These are phyloP conservation scores for Pseudopithomyces maydicus DNA, from an alignment of 2,329 filamentous ascomycete species.

Conservation along the genomic window DNA sequence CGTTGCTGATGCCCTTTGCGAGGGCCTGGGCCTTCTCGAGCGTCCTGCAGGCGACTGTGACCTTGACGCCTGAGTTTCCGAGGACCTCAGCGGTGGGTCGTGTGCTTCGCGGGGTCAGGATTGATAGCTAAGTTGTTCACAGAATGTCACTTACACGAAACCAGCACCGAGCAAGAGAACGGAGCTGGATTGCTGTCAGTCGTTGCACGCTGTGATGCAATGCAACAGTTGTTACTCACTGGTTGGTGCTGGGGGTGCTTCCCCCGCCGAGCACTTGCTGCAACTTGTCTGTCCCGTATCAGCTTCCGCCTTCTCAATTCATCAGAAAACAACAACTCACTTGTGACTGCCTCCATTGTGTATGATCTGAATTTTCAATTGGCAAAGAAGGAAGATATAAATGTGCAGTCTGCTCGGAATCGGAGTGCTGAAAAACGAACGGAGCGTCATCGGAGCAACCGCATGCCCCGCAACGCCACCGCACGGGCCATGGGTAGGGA, in stretches of 20 bases:
- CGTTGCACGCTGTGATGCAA: background rate
- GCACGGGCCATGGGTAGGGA: constrained; percentile 18
- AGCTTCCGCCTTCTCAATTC: constrained; percentile 20
- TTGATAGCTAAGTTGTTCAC: background rate
- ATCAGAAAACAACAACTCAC: constrained; percentile 17
- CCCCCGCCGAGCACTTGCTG: constrained; percentile 34
- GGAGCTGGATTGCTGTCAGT: constrained; percentile 34
- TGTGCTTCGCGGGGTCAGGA: constrained; percentile 42
- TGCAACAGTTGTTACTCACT: constrained; percentile 32
- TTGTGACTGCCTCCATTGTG: constrained; percentile 46
- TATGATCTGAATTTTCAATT: constrained; percentile 14
- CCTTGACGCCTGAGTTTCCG: constrained; percentile 60
- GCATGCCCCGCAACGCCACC: constrained; percentile 25
- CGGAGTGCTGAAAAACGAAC: constrained; percentile 28
- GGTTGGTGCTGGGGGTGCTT: constrained; percentile 26
- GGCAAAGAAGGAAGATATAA: constrained; percentile 28
- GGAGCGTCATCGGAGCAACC: constrained; percentile 35
- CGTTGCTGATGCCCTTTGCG: constrained; percentile 69
- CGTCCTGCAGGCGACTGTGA: constrained; percentile 77
- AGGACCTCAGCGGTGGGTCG: constrained; percentile 64
- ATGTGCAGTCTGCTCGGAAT: constrained; percentile 34
- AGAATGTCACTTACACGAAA: constrained; percentile 38
- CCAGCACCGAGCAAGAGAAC: constrained; percentile 47
- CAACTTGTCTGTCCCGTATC: constrained; percentile 34
- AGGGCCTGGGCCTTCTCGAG: constrained; percentile 78